Evolutionary conservation across 768 basidiomycete genomes (phyloP), one percentile per base, ranked within the genome.

Genomic region (Rhodotorula kratochvilovae): DNA sequence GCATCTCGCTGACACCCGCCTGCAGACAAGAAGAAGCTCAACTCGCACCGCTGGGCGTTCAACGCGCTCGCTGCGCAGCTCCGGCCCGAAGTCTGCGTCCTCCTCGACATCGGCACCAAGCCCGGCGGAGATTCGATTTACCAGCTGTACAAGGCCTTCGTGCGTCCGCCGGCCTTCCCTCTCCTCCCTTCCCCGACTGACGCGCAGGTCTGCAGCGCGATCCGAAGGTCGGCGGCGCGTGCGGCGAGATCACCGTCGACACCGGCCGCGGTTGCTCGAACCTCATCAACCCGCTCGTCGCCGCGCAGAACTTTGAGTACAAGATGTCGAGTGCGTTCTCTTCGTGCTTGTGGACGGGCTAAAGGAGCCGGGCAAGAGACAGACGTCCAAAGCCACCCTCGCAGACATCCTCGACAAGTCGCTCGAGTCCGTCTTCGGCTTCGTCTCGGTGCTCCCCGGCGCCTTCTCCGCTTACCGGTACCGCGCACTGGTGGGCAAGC

Each of bases 271-370:
- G 64, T 7, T 57, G 54, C 35, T 6, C n/a, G 3, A 63, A 63
- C 56, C 16, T 33, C 19, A 5, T 57, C 56, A 57, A 57, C 36
- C 56, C 56, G 35, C 56, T 57, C 11, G 82, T 79, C 29, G 93
- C 94, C 2, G 90, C 93, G 0, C 94, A 96, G 79, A 95, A 96
- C 79, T 97, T 96, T 78, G 91, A 95, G 81, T 95, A 95, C 82
- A 95, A 94, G 81, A 85, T 91, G 88, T 56, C 43, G 5, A 48
- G 60, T 67, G 10, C 31, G 33, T 54, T 5, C 7, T 33, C n/a
- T 16, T 29, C 29, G 17, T 16, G 15, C 53, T 39, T n/a, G 4
- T 42, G 2, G 13, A 27, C 27, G 23, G 39, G 39, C 6, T 39
- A 39, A 6, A 39, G 39, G 6, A 7, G 8, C 8, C 39, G 39